A percentile compares a stretch with the other conserved stretches of the same genome.
These are phyloP conservation scores for Leccinum variicolor DNA, from an alignment of 768 basidiomycete species.

Conservation along the genomic window DNA sequence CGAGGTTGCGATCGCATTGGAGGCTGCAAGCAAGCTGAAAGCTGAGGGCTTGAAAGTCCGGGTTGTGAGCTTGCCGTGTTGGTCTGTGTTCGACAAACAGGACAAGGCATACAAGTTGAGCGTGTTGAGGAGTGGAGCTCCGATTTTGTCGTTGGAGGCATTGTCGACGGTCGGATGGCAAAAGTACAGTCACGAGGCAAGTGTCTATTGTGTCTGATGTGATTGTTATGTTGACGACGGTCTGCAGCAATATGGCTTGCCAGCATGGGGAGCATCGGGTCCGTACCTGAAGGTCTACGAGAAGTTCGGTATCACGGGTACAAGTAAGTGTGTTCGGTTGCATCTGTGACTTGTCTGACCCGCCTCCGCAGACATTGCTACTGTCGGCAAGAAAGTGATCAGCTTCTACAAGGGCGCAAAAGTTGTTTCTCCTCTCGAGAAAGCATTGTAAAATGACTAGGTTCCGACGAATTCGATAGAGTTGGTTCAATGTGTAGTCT, in stretches of 20 bases:
- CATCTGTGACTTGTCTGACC: conserved; percentile 6
- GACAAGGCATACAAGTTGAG: conserved; percentile 73
- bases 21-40: conserved; percentile 79
- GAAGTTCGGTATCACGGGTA: conserved; percentile 81
- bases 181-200: conserved; percentile 83
- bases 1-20: conserved; percentile 85
- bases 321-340: conserved; percentile 44
- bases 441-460: conserved; percentile 49
- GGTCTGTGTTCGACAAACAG: conserved; percentile 86
- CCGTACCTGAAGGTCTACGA: conserved; percentile 90
- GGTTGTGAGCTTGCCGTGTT: conserved; percentile 86
- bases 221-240: not conserved
- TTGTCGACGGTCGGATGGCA: conserved; percentile 81
- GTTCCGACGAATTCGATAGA: not conserved
- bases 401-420: conserved; percentile 78
- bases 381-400: conserved; percentile 81
- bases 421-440: conserved; percentile 72
- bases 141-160: conserved; percentile 88
- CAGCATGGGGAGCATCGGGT: conserved; percentile 83
- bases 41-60: conserved; percentile 77
- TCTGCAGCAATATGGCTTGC: conserved; percentile 63
- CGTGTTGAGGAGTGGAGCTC: conserved; percentile 86
- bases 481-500: conserved; percentile 8
- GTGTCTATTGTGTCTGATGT: not conserved
- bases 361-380: conserved; percentile 59